Evolutionary conservation across 2,329 filamentous ascomycete species (phyloP).

Genomic region (Phyllosticta citrichinensis): DNA sequence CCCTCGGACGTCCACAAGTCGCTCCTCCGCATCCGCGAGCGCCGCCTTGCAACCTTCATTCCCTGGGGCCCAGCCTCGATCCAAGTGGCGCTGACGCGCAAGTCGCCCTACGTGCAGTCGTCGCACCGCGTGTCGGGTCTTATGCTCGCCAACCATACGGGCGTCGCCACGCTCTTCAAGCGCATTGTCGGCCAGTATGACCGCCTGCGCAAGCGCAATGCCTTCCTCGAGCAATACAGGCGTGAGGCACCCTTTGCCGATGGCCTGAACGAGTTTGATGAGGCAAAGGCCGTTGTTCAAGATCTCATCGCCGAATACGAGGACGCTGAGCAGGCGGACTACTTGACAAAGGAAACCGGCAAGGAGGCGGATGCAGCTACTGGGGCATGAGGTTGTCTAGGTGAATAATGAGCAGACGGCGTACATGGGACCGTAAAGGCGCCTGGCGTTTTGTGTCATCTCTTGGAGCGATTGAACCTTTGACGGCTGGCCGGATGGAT

Average conservation of each 20-base stretch:
- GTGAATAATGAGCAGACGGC: background rate
- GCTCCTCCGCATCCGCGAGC: constrained; percentile 86
- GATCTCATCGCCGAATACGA: constrained; percentile 93
- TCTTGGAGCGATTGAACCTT: background rate
- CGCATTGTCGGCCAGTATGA: constrained; percentile 89
- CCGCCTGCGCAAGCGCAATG: constrained; percentile 88
- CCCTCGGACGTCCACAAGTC: constrained; percentile 97
- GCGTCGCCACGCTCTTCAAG: constrained; percentile 93
- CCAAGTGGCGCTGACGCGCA: constrained; percentile 91
- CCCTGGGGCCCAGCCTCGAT: constrained; percentile 98
- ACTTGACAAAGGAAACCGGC: constrained; percentile 61
- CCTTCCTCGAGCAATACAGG: constrained; percentile 93
- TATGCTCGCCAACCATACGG: constrained; percentile 97
- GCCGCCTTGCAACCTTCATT: constrained; percentile 89
- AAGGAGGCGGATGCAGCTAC: background rate
- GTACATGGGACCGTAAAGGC: background rate
- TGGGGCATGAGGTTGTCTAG: background rate
- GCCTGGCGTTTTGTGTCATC: background rate
- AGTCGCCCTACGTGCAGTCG: constrained; percentile 90
- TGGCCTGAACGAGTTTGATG: constrained; percentile 88
- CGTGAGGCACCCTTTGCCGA: constrained; percentile 90
- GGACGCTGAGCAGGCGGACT: constrained; percentile 82
- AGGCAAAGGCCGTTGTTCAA: constrained; percentile 80
- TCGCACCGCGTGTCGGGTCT: constrained; percentile 89
- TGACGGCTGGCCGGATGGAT: background rate